Percentiles rank a stretch among this genome's conserved stretches.
Evolutionary conservation across 306 rosid species (phyloP).

Genomic region (Dalbergia oliveri): DNA sequence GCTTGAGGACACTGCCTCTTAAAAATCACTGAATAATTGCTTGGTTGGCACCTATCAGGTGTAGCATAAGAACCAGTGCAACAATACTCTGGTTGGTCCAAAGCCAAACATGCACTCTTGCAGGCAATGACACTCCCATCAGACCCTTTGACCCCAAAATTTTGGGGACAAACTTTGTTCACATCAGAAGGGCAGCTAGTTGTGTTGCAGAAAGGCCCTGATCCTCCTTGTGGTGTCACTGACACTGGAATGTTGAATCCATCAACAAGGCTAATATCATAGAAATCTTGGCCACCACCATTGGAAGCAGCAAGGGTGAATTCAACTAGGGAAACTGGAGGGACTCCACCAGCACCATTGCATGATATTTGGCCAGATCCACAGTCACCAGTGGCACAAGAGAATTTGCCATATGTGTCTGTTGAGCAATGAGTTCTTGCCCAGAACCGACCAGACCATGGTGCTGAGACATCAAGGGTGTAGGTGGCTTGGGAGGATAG

Average conservation of each 20-base stretch:
- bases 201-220: background rate
- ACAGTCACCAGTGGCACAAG: conserved; percentile 49
- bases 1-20: conserved; percentile 54
- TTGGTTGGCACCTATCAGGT: conserved; percentile 45
- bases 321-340: conserved; percentile 52
- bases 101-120: conserved; percentile 57
- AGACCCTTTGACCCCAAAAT: conserved; percentile 41
- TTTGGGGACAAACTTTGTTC: conserved; percentile 45
- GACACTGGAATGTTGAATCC: conserved; percentile 53
- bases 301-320: conserved; percentile 27
- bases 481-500: conserved; percentile 29
- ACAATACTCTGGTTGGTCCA: conserved; percentile 45
- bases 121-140: conserved; percentile 54
- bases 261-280: conserved; percentile 56
- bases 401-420: conserved; percentile 38
- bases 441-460: conserved; percentile 60
- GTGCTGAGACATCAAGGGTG: conserved; percentile 11
- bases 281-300: conserved; percentile 50
- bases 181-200: conserved; percentile 42
- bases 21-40: conserved; percentile 41
- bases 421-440: conserved; percentile 45
- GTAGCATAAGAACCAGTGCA: conserved; percentile 35
- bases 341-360: conserved; percentile 48
- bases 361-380: conserved; percentile 47
- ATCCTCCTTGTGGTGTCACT: conserved; percentile 46